A percentile compares a stretch with the other conserved stretches of the same genome.
phyloP scores from a whole-genome alignment of 495 filamentous ascomycete genomes.

The Cryomyces minteri region DNA sequence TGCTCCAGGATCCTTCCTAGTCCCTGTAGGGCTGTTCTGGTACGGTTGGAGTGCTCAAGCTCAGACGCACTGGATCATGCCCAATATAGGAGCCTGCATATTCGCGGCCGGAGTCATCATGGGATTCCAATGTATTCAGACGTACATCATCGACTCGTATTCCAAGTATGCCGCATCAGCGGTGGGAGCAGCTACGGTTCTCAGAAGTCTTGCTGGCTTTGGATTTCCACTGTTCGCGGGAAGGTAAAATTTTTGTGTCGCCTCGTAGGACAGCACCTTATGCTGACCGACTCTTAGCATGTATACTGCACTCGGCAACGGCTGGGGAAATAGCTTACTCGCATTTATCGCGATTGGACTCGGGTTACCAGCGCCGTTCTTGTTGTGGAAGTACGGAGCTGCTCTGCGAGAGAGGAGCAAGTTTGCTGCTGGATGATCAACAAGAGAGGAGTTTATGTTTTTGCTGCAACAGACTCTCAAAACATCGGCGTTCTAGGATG shows the following conservation, averaged over 20 bases:
- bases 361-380: slow-evolving; percentile 38
- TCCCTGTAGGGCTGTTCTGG: slow-evolving; percentile 46
- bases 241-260: not conserved
- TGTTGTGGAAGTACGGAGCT: slow-evolving; percentile 42
- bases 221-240: slow-evolving; percentile 56
- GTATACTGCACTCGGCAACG: slow-evolving; percentile 30
- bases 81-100: slow-evolving; percentile 47
- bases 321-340: slow-evolving; percentile 46
- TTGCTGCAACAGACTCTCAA: too few relatives aligned
- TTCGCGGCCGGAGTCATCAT: slow-evolving; percentile 41
- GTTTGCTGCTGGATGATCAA: slow-evolving; percentile 37
- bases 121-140: slow-evolving; percentile 51
- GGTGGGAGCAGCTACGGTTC: slow-evolving; percentile 43
- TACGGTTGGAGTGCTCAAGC: slow-evolving; percentile 56
- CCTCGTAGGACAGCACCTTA: not conserved
- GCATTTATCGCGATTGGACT: slow-evolving; percentile 34
- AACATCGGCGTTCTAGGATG: too few relatives aligned
- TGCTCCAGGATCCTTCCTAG: slow-evolving; percentile 27
- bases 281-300: slow-evolving; percentile 9
- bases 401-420: slow-evolving; percentile 30
- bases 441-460: too few relatives aligned
- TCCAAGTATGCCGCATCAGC: slow-evolving; percentile 57
- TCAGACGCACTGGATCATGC: slow-evolving; percentile 48
- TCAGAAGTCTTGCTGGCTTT: slow-evolving; percentile 53
- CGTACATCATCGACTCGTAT: slow-evolving; percentile 65